Evolutionary conservation across 306 rosid genomes (phyloP).

Genomic region (Cyclanthera cordifolia): DNA sequence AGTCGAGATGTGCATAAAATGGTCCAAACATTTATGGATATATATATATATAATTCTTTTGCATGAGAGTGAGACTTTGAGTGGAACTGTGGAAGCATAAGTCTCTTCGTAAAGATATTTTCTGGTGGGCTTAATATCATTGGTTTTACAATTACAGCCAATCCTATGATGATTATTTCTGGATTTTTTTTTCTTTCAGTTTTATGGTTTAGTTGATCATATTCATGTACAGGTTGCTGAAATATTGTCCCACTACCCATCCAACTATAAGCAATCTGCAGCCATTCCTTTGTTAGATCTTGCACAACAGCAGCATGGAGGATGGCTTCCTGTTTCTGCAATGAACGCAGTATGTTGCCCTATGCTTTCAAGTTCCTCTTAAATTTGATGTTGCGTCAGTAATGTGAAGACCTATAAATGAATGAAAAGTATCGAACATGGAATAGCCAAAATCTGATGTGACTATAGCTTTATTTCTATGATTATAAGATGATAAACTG

Average conservation of each 20-base stretch:
- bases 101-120: not conserved
- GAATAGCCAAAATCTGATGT: too few species aligned
- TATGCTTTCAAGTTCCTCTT: conserved; percentile 7
- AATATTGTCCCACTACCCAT: conserved; percentile 85
- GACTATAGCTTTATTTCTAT: too few species aligned
- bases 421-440: too few species aligned
- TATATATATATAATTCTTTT: too few species aligned
- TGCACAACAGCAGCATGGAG: conserved; percentile 99
- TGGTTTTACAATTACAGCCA: not conserved
- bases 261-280: conserved; percentile 97
- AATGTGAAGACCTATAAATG: too few species aligned
- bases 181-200: not conserved
- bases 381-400: not conserved
- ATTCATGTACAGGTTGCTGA: conserved; percentile 51
- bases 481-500: too few species aligned
- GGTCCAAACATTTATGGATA: too few species aligned
- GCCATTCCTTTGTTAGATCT: conserved; percentile 93
- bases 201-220: conserved; percentile 5
- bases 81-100: too few species aligned
- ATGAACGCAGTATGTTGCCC: conserved; percentile 77
- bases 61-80: too few species aligned
- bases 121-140: not conserved
- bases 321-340: conserved; percentile 98
- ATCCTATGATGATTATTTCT: not conserved
- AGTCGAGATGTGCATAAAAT: too few species aligned